These are phyloP conservation scores for Ceratocystis eucalypticola DNA, from an alignment of 2,329 filamentous ascomycete genomes.

Conservation along the genomic window DNA sequence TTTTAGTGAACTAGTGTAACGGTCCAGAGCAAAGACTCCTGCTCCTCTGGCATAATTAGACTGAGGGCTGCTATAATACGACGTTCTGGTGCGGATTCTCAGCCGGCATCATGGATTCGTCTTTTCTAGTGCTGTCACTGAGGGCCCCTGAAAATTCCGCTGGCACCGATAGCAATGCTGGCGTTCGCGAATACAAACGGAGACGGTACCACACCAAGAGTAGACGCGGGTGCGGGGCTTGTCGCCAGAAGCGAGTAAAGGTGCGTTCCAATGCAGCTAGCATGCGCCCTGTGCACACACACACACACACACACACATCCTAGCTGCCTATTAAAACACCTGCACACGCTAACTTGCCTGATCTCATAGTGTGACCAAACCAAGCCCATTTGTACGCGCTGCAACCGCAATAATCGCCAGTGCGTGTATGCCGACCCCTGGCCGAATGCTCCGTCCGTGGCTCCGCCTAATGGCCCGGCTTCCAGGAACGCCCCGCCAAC, in stretches of 20 bases:
- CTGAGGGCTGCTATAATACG: not conserved
- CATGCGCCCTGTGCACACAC: not conserved
- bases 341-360: not conserved
- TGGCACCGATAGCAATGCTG: not conserved
- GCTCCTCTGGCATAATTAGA: not conserved
- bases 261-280: slow-evolving; percentile 16
- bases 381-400: slow-evolving; percentile 22
- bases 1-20: not conserved
- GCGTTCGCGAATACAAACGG: slow-evolving; percentile 18
- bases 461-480: not conserved
- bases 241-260: slow-evolving; percentile 23
- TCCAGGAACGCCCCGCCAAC: not conserved
- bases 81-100: not conserved
- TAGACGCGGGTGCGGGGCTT: slow-evolving; percentile 20
- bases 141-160: not conserved
- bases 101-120: slow-evolving; percentile 16
- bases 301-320: not conserved
- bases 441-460: not conserved
- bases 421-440: slow-evolving; percentile 18
- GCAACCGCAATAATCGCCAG: slow-evolving; percentile 20
- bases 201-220: slow-evolving; percentile 18
- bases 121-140: slow-evolving; percentile 16
- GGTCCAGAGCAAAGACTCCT: not conserved
- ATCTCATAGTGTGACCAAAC: slow-evolving; percentile 21
- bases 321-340: not conserved